Conservation (phyloP, 1,284 basidiomycete species). For the Cutaneotrichosporon sp. region DNA sequence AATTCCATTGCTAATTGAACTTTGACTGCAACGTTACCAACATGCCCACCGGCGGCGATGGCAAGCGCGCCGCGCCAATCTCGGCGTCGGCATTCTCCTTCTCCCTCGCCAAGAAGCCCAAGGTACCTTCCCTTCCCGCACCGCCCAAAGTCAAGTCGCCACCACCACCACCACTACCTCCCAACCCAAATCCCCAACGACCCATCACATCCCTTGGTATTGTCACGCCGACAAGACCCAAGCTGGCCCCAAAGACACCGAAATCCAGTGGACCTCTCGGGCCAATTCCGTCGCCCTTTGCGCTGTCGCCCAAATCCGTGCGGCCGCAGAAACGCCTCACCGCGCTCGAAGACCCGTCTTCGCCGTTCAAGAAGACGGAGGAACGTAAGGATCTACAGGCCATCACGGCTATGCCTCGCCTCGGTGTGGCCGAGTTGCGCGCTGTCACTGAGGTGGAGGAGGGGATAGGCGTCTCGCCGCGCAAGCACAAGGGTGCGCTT, state of each 20-base stretch:
- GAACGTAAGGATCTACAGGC: slow-evolving; percentile 8
- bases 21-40: background rate
- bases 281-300: background rate
- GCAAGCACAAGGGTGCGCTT: slow-evolving; percentile 30
- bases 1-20: background rate
- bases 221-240: background rate
- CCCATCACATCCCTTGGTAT: background rate
- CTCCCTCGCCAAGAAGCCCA: slow-evolving; percentile 33
- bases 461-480: slow-evolving; percentile 43
- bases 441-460: slow-evolving; percentile 30
- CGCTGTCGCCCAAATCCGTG: background rate
- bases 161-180: background rate
- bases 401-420: slow-evolving; percentile 11
- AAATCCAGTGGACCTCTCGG: background rate
- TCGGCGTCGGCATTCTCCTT: slow-evolving; percentile 35
- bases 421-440: slow-evolving; percentile 11
- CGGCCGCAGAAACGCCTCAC: slow-evolving; percentile 10
- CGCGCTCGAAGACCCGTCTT: slow-evolving; percentile 7
- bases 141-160: background rate
- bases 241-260: background rate
- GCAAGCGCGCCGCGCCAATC: slow-evolving; percentile 31
- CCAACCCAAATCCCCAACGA: background rate
- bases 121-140: background rate
- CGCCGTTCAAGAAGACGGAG: slow-evolving; percentile 12
- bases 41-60: background rate